Evolutionary conservation across 2,329 filamentous ascomycete genomes (phyloP).

Genomic region (Colletotrichum endophyticum): DNA sequence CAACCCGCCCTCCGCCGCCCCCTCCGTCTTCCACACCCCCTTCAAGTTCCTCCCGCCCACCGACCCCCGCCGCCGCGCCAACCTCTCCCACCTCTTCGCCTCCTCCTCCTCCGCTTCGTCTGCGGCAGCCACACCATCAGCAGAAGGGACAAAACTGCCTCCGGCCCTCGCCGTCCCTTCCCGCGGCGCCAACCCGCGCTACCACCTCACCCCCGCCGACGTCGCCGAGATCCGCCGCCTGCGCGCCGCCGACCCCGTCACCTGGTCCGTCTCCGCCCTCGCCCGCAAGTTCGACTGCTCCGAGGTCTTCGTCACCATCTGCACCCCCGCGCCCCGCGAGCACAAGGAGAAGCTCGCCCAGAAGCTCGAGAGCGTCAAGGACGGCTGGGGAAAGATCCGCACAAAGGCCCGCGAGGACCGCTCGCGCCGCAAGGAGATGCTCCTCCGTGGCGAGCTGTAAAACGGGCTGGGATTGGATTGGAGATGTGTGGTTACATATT

Average conservation of each 20-base stretch:
- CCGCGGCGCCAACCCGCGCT: slow-evolving; percentile 37
- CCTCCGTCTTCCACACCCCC: slow-evolving; percentile 67
- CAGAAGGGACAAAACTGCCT: slow-evolving; percentile 27
- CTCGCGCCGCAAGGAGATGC: slow-evolving; percentile 55
- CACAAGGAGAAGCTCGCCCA: slow-evolving; percentile 51
- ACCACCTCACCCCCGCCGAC: slow-evolving; percentile 60
- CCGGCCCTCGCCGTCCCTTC: slow-evolving; percentile 30
- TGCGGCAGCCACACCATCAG: slow-evolving; percentile 1
- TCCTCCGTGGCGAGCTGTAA: slow-evolving; percentile 58
- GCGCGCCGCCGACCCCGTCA: slow-evolving; percentile 55
- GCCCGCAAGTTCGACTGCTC: slow-evolving; percentile 53
- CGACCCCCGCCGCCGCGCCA: slow-evolving; percentile 58
- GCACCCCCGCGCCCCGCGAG: slow-evolving; percentile 51
- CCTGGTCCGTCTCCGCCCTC: slow-evolving; percentile 59
- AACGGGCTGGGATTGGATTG: not conserved
- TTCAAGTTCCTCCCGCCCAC: slow-evolving; percentile 67
- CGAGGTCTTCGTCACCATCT: slow-evolving; percentile 58
- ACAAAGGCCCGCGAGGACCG: slow-evolving; percentile 60
- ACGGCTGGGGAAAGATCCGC: slow-evolving; percentile 63
- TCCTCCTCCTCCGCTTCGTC: slow-evolving; percentile 37
- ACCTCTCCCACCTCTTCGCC: slow-evolving; percentile 50
- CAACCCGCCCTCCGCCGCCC: slow-evolving; percentile 52
- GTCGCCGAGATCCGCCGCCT: slow-evolving; percentile 65
- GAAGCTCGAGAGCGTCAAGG: slow-evolving; percentile 52
- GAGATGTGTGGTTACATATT: not conserved